Evolutionary conservation across 768 basidiomycete genomes (phyloP), one percentile per base, ranked within the genome.

Genomic region (Leccinum incarnatum): DNA sequence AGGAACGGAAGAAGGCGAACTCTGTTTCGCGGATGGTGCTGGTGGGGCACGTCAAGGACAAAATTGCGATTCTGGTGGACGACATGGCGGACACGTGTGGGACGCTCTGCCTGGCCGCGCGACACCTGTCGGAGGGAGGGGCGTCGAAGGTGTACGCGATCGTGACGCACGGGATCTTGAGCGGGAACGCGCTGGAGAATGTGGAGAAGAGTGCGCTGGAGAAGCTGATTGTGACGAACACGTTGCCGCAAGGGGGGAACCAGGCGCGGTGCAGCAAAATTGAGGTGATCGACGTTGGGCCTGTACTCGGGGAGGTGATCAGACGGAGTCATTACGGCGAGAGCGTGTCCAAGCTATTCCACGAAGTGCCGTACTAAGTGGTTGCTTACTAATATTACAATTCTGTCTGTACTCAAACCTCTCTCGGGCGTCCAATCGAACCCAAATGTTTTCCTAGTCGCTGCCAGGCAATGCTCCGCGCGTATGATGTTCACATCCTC

Each of bases 31-130:
- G 94, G 56, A 95, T 95, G 94, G 84, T 95, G 56, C 85, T 99
- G 53, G 96, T 99, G 48, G 97, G 97, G 1, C 87, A 93, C 68
- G 95, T 95, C 62, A 86, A 84, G 70, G 94, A 88, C 71, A 95
- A 98, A 78, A 82, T 86, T 46, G 97, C 95, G 55, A 95, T 99
- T 58, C 80, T 99, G 29, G 91, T 98, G 48, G 97, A 98, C 79
- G 97, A 99, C 79, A 98, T 99, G 94, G 93, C 94, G 30, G 93
- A 96, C 74, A 96, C 94, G 46, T 96, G 93, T 67, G 93, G 93
- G 54, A 99, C 97, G 59, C 83, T 99, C 60, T 88, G 90, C 65
- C 81, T 98, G 55, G 97, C 97, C 1, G 93, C 96, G 7, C 80
- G 84, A 63, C 93, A 97, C 62, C 81, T 99, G 56, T 78, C 87